phyloP scores from a whole-genome alignment of 345 rosid species.

The Hibiscus tridactylites region DNA sequence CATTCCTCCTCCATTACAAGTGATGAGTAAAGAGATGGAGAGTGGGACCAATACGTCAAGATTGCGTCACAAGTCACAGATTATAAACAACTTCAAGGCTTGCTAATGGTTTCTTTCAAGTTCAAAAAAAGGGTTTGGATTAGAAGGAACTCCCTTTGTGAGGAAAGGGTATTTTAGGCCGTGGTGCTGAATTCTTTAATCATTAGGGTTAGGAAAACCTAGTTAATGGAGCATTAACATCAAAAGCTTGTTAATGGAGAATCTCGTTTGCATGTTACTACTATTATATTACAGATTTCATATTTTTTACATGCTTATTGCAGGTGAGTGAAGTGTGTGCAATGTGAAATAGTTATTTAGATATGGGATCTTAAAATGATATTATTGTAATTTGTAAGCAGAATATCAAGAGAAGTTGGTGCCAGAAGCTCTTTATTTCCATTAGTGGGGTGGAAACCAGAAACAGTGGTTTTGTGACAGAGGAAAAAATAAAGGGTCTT shows the following conservation, averaged over 20 bases:
- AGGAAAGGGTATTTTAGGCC: too few relatives aligned
- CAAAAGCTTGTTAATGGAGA: not conserved
- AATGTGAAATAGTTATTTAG: not conserved
- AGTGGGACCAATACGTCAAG: not conserved
- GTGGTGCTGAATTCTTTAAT: not conserved
- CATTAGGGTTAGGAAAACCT: not conserved
- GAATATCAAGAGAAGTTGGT: not conserved
- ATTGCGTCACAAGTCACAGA: not conserved
- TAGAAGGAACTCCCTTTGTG: not conserved
- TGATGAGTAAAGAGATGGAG: not conserved
- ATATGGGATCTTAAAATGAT: not conserved
- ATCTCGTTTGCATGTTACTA: not conserved
- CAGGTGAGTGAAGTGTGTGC: not conserved
- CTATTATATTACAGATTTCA: not conserved
- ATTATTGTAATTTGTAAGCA: not conserved
- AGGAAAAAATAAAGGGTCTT: not conserved
- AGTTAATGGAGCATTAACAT: slow-evolving; percentile 5
- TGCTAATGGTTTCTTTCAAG: not conserved
- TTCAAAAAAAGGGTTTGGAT: not conserved
- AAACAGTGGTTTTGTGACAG: not conserved
- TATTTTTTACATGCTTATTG: not conserved
- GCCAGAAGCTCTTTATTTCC: not conserved
- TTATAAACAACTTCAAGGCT: not conserved
- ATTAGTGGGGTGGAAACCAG: not conserved
- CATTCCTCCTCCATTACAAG: not conserved